phyloP scores from a whole-genome alignment of 1,139 yeast genomes.

The Blastobotrys persicus region DNA sequence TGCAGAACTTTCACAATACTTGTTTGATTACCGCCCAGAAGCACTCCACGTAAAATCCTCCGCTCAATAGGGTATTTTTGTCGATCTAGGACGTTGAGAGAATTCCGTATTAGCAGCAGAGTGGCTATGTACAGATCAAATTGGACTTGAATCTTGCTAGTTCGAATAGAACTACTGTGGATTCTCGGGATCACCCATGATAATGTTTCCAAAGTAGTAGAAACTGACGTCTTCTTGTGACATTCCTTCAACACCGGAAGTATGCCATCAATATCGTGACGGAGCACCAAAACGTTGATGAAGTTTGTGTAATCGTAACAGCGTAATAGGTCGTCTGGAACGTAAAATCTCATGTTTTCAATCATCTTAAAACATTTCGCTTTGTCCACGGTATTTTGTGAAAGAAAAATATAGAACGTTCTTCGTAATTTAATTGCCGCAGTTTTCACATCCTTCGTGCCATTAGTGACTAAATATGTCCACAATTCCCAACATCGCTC shows the following conservation, averaged over 20 bases:
- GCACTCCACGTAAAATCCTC: slow-evolving; percentile 15
- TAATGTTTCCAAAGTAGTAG: not conserved
- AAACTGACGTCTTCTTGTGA: not conserved
- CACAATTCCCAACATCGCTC: slow-evolving; percentile 5
- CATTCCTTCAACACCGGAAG: not conserved
- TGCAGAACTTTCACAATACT: slow-evolving; percentile 9
- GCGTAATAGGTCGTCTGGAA: slow-evolving; percentile 3
- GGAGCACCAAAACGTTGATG: slow-evolving; percentile 1
- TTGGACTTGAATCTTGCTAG: not conserved
- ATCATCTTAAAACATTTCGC: not conserved
- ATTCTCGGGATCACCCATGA: not conserved
- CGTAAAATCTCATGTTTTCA: slow-evolving; percentile 5
- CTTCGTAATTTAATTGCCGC: not conserved
- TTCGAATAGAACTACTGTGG: not conserved
- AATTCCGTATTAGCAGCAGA: not conserved
- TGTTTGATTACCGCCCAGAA: not conserved
- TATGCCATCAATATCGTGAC: slow-evolving; percentile 1
- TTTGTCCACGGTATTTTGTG: not conserved
- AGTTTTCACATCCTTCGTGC: not conserved
- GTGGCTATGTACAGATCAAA: slow-evolving; percentile 1
- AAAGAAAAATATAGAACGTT: not conserved
- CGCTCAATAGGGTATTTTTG: slow-evolving; percentile 19
- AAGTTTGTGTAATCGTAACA: slow-evolving; percentile 7
- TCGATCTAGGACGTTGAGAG: slow-evolving; percentile 5
- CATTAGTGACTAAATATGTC: not conserved